Base-by-base conservation (phyloP, 768 basidiomycete species). In the Termitomyces titanicus region DNA sequence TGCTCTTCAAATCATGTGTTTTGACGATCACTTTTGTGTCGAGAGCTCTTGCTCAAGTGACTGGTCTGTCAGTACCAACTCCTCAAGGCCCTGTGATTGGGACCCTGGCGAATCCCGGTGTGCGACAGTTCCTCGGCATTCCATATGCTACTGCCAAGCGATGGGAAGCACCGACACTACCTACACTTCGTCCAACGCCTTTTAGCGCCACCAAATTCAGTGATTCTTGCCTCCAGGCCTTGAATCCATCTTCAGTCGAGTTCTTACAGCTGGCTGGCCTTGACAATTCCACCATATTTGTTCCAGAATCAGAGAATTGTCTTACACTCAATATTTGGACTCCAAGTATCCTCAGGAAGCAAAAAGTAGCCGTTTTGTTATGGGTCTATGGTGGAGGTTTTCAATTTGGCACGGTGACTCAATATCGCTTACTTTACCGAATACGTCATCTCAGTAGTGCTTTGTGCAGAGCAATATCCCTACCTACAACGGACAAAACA, bases 361-460 rank as follows among this genome's bases (percentile, higher is more conserved):
- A 74, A 55, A 61, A 59, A 8, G 70, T 71, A 2, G 72, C 74
- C 9, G 72, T 73, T 15, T 51, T 74, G 49, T 18, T 73, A 5
- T 74, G 72, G 75, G 69, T 75, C 25, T 75, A 73, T 53, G 75
- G 75, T 6, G 75, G 75, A 22, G 66, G 64, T 4, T 74, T 73
- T 52, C 64, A 67, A 38, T 74, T 70, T 50, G 74, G 71, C 11
- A 68, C 72, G 10, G 72, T 73, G 37, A 55, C n/a, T n/a, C n/a
- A 68, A 63, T 40, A 3, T 24, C 18, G 6, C 22, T 29, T 18
- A 31, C 15, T 20, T 18, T 7, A 39, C 17, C 15, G 12, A 18
- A 2, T 18, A 24, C 25, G 5, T 7, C 13, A 17, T 11, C 33
- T 55, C 10, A 47, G 7, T 22, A 2, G 29, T 38, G 12, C 20